Evolutionary conservation across 1,284 basidiomycete species (phyloP).

Genomic region (Fomitopsis pinicola): DNA sequence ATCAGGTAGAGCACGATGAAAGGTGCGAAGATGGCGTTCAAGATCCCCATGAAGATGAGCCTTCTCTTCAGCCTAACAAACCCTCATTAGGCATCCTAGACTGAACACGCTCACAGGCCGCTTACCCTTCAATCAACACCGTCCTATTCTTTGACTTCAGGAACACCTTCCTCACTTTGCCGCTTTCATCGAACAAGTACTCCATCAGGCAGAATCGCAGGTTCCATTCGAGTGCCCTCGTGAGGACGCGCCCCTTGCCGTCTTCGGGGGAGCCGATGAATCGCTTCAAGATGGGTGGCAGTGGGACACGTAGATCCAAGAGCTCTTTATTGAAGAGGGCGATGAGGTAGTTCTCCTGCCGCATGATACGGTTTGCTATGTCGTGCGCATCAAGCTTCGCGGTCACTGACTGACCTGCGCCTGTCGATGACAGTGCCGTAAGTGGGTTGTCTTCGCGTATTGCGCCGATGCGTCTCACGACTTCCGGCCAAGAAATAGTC

Average conservation of each 20-base stretch:
- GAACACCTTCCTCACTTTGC: slow-evolving; percentile 88
- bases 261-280: slow-evolving; percentile 46
- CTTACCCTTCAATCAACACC: slow-evolving; percentile 81
- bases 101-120: slow-evolving; percentile 7
- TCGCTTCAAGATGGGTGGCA: slow-evolving; percentile 54
- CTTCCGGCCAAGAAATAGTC: slow-evolving; percentile 94
- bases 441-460: slow-evolving; percentile 90
- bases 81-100: not conserved
- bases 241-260: slow-evolving; percentile 73
- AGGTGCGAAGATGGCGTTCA: slow-evolving; percentile 94
- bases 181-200: slow-evolving; percentile 86
- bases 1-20: slow-evolving; percentile 97
- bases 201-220: slow-evolving; percentile 92
- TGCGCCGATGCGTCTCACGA: slow-evolving; percentile 84
- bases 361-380: slow-evolving; percentile 93
- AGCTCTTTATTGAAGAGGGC: slow-evolving; percentile 97
- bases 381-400: slow-evolving; percentile 96
- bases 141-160: slow-evolving; percentile 78
- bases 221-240: slow-evolving; percentile 94
- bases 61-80: slow-evolving; percentile 68
- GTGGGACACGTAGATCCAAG: slow-evolving; percentile 81
- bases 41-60: slow-evolving; percentile 93
- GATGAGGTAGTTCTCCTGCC: slow-evolving; percentile 97
- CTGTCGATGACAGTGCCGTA: slow-evolving; percentile 75
- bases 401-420: slow-evolving; percentile 45